A percentile compares a stretch with the other conserved stretches of the same genome.
Evolutionary conservation across 306 rosid species (phyloP).

Genomic region (Quercus alba): DNA sequence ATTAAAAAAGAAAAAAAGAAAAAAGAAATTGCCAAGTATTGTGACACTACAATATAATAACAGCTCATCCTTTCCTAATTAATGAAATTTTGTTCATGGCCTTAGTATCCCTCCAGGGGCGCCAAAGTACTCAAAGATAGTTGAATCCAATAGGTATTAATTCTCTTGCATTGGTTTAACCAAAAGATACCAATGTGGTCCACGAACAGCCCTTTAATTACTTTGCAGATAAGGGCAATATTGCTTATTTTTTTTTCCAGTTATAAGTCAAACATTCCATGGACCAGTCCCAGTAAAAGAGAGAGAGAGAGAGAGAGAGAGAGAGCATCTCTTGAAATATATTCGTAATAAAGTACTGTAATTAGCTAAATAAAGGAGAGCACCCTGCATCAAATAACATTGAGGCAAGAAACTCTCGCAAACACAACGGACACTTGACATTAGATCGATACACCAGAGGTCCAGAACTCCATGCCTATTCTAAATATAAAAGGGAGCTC

Average conservation of each 20-base stretch:
- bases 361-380: conserved; percentile 19
- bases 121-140: neutral
- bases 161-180: neutral
- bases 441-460: conserved; percentile 34
- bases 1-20: too few relatives aligned
- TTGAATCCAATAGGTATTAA: neutral
- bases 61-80: too few relatives aligned
- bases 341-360: conserved; percentile 7
- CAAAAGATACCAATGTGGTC: conserved; percentile 21
- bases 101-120: too few relatives aligned
- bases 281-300: conserved; percentile 41
- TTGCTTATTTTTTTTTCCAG: conserved; percentile 1
- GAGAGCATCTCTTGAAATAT: conserved; percentile 6
- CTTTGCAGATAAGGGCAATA: neutral
- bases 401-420: conserved; percentile 20
- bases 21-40: too few relatives aligned
- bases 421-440: conserved; percentile 28
- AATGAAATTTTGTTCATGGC: too few relatives aligned
- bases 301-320: conserved; percentile 21
- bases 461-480: conserved; percentile 36
- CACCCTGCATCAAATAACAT: conserved; percentile 20
- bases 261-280: conserved; percentile 33
- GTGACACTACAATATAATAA: too few relatives aligned
- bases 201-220: conserved; percentile 5
- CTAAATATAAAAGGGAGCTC: conserved; percentile 4